Conservation (phyloP, 2,329 filamentous ascomycete genomes). For the Helminthosporium solani region DNA sequence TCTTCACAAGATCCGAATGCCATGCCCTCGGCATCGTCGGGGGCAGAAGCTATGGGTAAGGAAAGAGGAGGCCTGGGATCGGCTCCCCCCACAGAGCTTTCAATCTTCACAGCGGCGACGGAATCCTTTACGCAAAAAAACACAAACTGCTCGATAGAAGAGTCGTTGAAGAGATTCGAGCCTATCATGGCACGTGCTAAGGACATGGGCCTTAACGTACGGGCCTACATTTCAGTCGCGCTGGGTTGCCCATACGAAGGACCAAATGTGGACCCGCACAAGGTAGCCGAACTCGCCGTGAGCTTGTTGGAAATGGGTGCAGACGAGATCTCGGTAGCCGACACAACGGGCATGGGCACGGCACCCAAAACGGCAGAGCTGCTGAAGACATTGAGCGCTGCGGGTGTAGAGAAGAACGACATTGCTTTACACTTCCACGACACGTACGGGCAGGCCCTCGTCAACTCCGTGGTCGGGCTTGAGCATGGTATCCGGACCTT, state of each 20-base stretch:
- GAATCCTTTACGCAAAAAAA: conserved; percentile 80
- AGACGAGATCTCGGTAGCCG: conserved; percentile 85
- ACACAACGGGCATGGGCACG: conserved; percentile 89
- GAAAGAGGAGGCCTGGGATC: conserved; percentile 11
- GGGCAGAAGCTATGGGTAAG: conserved; percentile 35
- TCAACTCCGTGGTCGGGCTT: conserved; percentile 75
- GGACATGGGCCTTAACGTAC: conserved; percentile 64
- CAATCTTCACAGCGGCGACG: conserved; percentile 79
- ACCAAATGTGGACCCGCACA: conserved; percentile 59
- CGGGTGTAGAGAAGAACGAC: conserved; percentile 68
- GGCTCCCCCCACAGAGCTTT: conserved; percentile 57
- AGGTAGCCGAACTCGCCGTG: conserved; percentile 63
- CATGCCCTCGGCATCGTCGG: conserved; percentile 41
- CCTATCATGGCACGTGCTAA: conserved; percentile 71
- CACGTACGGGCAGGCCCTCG: conserved; percentile 82
- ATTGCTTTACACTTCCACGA: conserved; percentile 87
- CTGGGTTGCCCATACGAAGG: conserved; percentile 77
- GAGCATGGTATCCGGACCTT: conserved; percentile 77
- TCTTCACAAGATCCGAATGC: conserved; percentile 46
- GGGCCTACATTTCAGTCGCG: conserved; percentile 73
- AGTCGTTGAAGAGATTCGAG: conserved; percentile 68
- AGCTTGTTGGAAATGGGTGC: conserved; percentile 78
- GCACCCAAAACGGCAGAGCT: conserved; percentile 67
- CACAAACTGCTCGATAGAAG: conserved; percentile 76
- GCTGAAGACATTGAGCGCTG: conserved; percentile 63